These are phyloP conservation scores for Calophaca sinica DNA, from an alignment of 306 rosid genomes.

Conservation along the genomic window DNA sequence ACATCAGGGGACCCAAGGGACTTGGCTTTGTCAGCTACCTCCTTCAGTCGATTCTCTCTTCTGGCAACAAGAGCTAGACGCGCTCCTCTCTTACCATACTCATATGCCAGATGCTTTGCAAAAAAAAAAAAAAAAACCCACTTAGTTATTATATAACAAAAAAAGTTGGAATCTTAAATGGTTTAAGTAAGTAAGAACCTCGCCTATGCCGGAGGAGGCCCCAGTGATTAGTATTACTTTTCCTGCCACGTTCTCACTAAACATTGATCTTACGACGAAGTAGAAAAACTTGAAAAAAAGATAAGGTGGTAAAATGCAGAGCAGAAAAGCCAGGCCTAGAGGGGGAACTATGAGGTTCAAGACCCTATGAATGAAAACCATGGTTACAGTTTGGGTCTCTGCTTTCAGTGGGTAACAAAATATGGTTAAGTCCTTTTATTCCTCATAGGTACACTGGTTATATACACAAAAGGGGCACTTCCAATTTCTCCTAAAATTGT, in stretches of 20 bases:
- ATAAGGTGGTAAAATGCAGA: slow-evolving; percentile 45
- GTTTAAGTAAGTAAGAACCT: slow-evolving; percentile 47
- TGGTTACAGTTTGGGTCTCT: slow-evolving; percentile 17
- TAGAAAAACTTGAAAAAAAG: slow-evolving; percentile 47
- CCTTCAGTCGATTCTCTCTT: slow-evolving; percentile 52
- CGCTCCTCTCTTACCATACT: slow-evolving; percentile 62
- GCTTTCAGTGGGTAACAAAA: background rate
- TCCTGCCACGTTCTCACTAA: slow-evolving; percentile 58
- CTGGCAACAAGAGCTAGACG: slow-evolving; percentile 58
- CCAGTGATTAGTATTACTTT: slow-evolving; percentile 69
- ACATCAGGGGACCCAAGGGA: slow-evolving; percentile 55
- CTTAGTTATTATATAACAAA: no score
- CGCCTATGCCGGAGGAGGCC: slow-evolving; percentile 68
- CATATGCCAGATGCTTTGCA: slow-evolving; percentile 55
- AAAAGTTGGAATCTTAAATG: no score
- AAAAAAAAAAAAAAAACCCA: slow-evolving; percentile 10
- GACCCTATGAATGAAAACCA: slow-evolving; percentile 50
- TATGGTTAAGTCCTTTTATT: no score
- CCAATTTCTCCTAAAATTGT: no score
- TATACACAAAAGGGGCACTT: no score
- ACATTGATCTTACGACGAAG: slow-evolving; percentile 25
- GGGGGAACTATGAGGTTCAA: slow-evolving; percentile 52
- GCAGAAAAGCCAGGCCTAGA: slow-evolving; percentile 13
- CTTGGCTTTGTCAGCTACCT: slow-evolving; percentile 48
- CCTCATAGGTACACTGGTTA: no score